These are phyloP conservation scores for Septoria linicola DNA, from an alignment of 2,329 filamentous ascomycete genomes.

Conservation along the genomic window DNA sequence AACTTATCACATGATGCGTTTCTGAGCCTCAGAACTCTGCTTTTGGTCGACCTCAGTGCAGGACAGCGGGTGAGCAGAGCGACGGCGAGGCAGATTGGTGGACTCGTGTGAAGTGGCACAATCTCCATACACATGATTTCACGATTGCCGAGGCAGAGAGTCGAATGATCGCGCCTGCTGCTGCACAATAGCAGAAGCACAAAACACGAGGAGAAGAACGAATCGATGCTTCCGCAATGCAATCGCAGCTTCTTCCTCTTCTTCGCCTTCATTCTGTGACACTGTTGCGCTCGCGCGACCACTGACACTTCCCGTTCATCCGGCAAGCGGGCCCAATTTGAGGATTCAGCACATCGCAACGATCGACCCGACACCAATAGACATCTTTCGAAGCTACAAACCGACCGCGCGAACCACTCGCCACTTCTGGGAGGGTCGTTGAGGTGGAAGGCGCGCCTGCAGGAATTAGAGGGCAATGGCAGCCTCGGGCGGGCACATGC, in stretches of 20 bases:
- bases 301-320: too few relatives aligned
- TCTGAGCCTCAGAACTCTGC: conserved; percentile 1
- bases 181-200: too few relatives aligned
- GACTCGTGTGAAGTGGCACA: conserved; percentile 10
- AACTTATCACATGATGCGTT: conserved; percentile 4
- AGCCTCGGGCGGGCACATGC: conserved; percentile 36
- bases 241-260: conserved; percentile 9
- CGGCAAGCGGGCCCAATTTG: background rate
- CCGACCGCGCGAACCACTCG: background rate
- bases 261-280: background rate
- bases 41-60: background rate
- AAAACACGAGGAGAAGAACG: background rate
- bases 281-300: background rate
- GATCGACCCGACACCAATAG: background rate
- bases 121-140: conserved; percentile 1
- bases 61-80: conserved; percentile 5
- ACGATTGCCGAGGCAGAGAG: background rate
- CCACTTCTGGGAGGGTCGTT: too few relatives aligned
- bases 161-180: too few relatives aligned
- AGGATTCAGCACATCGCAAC: background rate
- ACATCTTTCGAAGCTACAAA: background rate
- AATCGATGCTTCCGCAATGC: conserved; percentile 8
- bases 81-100: conserved; percentile 5
- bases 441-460: conserved; percentile 4
- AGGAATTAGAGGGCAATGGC: conserved; percentile 28